These are phyloP conservation scores for Trichoderma parareesei DNA, from an alignment of 495 filamentous ascomycete genomes.

Conservation along the genomic window DNA sequence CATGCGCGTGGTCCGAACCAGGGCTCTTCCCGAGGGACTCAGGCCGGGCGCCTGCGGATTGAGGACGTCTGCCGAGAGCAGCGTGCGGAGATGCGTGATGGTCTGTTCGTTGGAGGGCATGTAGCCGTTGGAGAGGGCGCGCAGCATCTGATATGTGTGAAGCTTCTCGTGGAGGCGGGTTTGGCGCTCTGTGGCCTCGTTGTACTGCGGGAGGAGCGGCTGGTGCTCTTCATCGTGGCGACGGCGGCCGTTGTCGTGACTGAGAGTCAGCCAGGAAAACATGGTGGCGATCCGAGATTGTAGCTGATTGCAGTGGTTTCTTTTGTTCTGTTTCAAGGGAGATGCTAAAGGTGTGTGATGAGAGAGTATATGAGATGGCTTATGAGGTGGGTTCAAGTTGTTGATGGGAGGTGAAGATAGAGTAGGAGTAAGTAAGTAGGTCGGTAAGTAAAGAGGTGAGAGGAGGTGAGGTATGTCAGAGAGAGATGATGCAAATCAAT, in stretches of 20 bases:
- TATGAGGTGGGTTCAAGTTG: neutral
- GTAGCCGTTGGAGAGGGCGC: constrained; percentile 75
- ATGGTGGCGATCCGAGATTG: neutral
- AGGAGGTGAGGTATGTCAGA: neutral
- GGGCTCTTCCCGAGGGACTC: constrained; percentile 64
- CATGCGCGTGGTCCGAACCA: constrained; percentile 63
- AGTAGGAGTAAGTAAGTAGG: neutral
- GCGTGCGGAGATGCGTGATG: constrained; percentile 70
- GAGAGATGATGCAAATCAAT: neutral
- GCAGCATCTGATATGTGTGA: constrained; percentile 84
- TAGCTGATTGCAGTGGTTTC: no score
- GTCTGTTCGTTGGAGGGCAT: constrained; percentile 87
- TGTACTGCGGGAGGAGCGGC: constrained; percentile 76
- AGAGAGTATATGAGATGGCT: neutral
- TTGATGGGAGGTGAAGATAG: neutral
- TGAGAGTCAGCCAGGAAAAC: neutral
- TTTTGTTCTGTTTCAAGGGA: no score
- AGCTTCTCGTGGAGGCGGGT: constrained; percentile 73
- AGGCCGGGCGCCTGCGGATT: constrained; percentile 69
- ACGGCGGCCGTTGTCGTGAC: neutral
- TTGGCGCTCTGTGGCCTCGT: constrained; percentile 74
- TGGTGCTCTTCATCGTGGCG: constrained; percentile 46
- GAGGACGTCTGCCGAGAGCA: constrained; percentile 69
- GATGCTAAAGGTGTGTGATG: neutral
- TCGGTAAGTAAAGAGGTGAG: neutral